phyloP scores from a whole-genome alignment of 1,284 basidiomycete species.

The Ustilago curta region DNA sequence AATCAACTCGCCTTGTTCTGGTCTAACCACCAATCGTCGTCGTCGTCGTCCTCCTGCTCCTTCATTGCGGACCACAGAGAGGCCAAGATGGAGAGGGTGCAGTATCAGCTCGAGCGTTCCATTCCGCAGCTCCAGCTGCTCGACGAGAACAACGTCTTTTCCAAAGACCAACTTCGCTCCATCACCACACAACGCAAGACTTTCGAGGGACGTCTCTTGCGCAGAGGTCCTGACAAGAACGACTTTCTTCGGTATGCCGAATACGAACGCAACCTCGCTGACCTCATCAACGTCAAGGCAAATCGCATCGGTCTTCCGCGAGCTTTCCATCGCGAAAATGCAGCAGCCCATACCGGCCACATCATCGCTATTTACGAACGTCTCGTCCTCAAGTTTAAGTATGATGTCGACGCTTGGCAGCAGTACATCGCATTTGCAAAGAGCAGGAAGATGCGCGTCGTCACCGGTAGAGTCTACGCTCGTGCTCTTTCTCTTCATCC shows the following conservation, averaged over 20 bases:
- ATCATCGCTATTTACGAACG: slow-evolving; percentile 92
- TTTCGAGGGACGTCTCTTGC: slow-evolving; percentile 85
- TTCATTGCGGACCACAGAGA: too few species aligned
- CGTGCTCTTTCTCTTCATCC: slow-evolving; percentile 90
- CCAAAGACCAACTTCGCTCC: slow-evolving; percentile 77
- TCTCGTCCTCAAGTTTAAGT: slow-evolving; percentile 87
- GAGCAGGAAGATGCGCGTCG: slow-evolving; percentile 80
- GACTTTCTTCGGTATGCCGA: slow-evolving; percentile 92
- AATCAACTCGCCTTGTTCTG: not conserved
- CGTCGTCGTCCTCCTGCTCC: too few species aligned
- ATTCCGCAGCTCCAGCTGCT: slow-evolving; percentile 95
- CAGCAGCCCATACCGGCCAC: slow-evolving; percentile 72
- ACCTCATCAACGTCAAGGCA: slow-evolving; percentile 51
- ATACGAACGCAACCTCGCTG: slow-evolving; percentile 80
- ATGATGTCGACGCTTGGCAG: slow-evolving; percentile 86
- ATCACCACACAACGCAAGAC: slow-evolving; percentile 86
- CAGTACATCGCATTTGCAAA: slow-evolving; percentile 88
- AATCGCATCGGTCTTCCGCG: slow-evolving; percentile 46
- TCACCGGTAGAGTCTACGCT: slow-evolving; percentile 75
- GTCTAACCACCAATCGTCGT: not conserved
- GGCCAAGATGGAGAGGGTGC: slow-evolving; percentile 84
- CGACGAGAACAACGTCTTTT: slow-evolving; percentile 86
- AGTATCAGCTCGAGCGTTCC: slow-evolving; percentile 95
- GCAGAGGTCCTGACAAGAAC: slow-evolving; percentile 83
- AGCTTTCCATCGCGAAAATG: slow-evolving; percentile 55